Base-by-base conservation (phyloP, 2,329 filamentous ascomycete genomes). In the Tolypocladium nubicola region DNA sequence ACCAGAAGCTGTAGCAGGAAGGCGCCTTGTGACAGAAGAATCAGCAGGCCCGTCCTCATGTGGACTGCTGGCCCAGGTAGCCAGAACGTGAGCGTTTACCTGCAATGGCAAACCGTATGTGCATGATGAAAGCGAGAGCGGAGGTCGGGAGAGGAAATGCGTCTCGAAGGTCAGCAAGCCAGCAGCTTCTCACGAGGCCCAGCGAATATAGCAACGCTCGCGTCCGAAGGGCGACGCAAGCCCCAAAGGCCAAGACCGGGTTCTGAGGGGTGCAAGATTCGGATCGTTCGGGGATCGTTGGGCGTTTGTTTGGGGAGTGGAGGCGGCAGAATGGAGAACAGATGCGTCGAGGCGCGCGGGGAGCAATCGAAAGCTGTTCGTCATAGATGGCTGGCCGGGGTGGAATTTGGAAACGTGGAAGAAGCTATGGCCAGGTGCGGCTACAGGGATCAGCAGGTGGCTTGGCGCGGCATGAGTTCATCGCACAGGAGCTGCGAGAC, bases 81-180 rank as follows among this genome's bases (percentile, higher is more conserved):
- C 39, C 21, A 38, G 19, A 30, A 3, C 16, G 16, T 33, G 35
- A 10, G n/a, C 49, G n/a, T 83, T 68, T 77, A 94, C 92, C 89
- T 76, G 90, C 90, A 70, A 96, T 96, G 57, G 89, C 88, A 66
- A 91, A 83, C 68, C 92, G 85, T 76, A 97, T 90, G 73, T 89
- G 88, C 88, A 96, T 94, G 57, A 64, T 60, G 57, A 61, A 38
- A 21, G n/a, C 30, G 43, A 21, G 30, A 21, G n/a, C 30, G 43
- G 16, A 21, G 21, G 35, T 50, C 16, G 33, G 38, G 38, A 21
- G 47, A 50, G 21, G 21, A 14, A 53, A 23, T 41, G 23, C 7
- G 52, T 41, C 6, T n/a, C 35, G 3, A 39, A 4, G 19, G 52
- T 30, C 19, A 19, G 21, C 47, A 19, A 21, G 47, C 30, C n/a